Evolutionary conservation across 2,329 filamentous ascomycete genomes (phyloP).

Genomic region (Dothiorella sarmentorum): DNA sequence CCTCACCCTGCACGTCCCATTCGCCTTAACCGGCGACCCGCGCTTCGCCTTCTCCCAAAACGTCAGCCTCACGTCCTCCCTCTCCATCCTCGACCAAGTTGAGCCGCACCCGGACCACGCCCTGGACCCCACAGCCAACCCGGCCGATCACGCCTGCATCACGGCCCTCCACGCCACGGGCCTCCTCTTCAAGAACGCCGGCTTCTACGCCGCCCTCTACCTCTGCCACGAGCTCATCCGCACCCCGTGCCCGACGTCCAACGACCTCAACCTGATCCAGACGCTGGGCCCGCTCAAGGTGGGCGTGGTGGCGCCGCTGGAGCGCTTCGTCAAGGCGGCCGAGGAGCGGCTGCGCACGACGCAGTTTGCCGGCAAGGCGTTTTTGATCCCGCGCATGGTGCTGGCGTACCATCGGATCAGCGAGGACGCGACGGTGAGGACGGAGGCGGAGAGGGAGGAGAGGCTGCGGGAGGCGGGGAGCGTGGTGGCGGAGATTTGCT

Average conservation of each 20-base stretch:
- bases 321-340: conserved; percentile 9
- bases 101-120: not conserved
- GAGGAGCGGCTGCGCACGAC: conserved; percentile 10
- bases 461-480: conserved; percentile 1
- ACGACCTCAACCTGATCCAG: not conserved
- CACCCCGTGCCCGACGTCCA: not conserved
- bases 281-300: not conserved
- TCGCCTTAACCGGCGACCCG: not conserved
- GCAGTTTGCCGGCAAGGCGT: conserved; percentile 13
- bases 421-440: not conserved
- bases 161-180: not conserved
- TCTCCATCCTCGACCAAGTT: conserved; percentile 6
- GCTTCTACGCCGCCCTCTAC: conserved; percentile 10
- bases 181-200: conserved; percentile 4
- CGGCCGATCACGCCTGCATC: not conserved
- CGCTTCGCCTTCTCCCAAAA: conserved; percentile 5
- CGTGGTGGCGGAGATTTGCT: conserved; percentile 11
- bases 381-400: conserved; percentile 14
- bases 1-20: conserved; percentile 4
- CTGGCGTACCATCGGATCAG: conserved; percentile 10
- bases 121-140: not conserved
- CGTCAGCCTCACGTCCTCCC: not conserved
- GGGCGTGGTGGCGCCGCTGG: not conserved
- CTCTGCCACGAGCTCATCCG: conserved; percentile 14
- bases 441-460: not conserved